Evolutionary conservation across 1,139 yeast genomes (phyloP).

Genomic region (Debaryomycetaceae sp.): DNA sequence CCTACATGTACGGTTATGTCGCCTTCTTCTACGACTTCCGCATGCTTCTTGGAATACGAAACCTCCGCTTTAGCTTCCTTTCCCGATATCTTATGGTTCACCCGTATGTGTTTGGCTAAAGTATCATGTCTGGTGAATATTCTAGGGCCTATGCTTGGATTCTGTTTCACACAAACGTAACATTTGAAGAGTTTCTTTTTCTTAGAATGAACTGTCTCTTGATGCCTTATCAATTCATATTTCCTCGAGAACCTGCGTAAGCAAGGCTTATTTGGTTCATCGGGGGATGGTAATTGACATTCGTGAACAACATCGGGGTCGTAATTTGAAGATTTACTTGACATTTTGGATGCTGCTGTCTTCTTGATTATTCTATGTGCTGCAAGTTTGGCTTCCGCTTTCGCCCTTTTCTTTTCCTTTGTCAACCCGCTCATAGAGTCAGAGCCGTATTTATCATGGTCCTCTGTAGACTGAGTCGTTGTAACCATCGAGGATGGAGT

Average conservation of each 20-base stretch:
- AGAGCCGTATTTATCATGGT: slow-evolving; percentile 25
- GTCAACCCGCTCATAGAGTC: slow-evolving; percentile 20
- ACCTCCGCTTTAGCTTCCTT: slow-evolving; percentile 60
- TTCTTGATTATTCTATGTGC: slow-evolving; percentile 28
- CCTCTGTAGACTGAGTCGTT: slow-evolving; percentile 17
- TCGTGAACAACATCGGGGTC: slow-evolving; percentile 51
- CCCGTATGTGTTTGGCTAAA: slow-evolving; percentile 85
- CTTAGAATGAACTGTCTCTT: slow-evolving; percentile 48
- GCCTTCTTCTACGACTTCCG: slow-evolving; percentile 45
- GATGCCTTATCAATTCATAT: slow-evolving; percentile 75
- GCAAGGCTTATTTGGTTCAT: slow-evolving; percentile 57
- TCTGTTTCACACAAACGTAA: slow-evolving; percentile 72
- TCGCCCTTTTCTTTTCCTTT: slow-evolving; percentile 21
- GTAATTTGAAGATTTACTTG: slow-evolving; percentile 41
- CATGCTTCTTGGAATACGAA: slow-evolving; percentile 46
- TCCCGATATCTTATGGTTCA: slow-evolving; percentile 74
- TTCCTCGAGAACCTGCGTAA: slow-evolving; percentile 86
- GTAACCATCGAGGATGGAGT: slow-evolving; percentile 14
- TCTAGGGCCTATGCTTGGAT: slow-evolving; percentile 49
- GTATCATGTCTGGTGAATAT: slow-evolving; percentile 95
- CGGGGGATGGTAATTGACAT: slow-evolving; percentile 47
- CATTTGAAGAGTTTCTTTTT: slow-evolving; percentile 85
- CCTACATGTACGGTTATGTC: slow-evolving; percentile 48
- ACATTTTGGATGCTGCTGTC: slow-evolving; percentile 18
- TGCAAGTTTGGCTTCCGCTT: slow-evolving; percentile 27